These are phyloP conservation scores for Ustilago loliicola DNA, from an alignment of 1,284 basidiomycete species.

Conservation along the genomic window DNA sequence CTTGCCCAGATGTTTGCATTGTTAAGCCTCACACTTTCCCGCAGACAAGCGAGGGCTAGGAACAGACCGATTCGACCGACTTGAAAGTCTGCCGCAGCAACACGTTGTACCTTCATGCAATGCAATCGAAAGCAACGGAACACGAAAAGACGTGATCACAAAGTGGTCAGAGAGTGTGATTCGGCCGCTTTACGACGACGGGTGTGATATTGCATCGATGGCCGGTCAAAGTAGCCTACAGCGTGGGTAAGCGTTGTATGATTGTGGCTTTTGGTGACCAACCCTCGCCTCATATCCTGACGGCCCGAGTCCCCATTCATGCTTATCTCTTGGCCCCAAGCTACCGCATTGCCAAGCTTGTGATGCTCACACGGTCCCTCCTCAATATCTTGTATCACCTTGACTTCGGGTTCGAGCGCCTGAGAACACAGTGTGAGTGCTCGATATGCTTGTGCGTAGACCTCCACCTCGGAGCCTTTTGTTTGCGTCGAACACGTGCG, in stretches of 20 bases:
- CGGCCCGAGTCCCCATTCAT: background rate
- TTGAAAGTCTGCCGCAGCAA: background rate
- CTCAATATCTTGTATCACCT: background rate
- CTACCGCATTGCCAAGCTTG: background rate
- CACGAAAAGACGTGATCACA: background rate
- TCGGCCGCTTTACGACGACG: background rate
- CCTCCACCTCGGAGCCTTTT: constrained; percentile 14
- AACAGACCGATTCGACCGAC: background rate
- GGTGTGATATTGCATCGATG: constrained; percentile 1
- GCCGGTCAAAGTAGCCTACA: background rate
- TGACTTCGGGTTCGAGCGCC: too few relatives aligned
- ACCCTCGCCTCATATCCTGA: background rate
- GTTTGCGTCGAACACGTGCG: background rate
- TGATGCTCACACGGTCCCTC: constrained; percentile 2
- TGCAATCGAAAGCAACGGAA: background rate
- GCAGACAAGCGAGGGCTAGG: background rate
- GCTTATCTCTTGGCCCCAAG: background rate
- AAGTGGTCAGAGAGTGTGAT: background rate
- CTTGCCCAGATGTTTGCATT: background rate
- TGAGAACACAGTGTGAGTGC: background rate
- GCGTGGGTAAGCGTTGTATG: background rate
- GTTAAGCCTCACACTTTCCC: constrained; percentile 1
- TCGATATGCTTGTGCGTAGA: background rate
- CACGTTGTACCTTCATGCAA: constrained; percentile 3
- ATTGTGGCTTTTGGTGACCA: constrained; percentile 2